A percentile compares a stretch with the other conserved stretches of the same genome.
Evolutionary conservation across 148 eudicot species (phyloP).

Genomic region (Salicornia ramosissima): DNA sequence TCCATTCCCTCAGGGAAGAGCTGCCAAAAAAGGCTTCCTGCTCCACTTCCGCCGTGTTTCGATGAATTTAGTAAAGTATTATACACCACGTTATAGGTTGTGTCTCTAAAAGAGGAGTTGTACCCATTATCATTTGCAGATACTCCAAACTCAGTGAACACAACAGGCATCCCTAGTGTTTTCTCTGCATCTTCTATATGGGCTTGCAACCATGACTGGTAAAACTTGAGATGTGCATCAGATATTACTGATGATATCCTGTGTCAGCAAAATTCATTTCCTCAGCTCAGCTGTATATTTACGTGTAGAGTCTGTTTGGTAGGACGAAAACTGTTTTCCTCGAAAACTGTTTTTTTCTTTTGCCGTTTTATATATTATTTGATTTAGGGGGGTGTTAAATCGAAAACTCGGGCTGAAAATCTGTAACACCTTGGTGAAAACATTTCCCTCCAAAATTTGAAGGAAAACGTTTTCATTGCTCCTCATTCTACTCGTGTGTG

Average conservation of each 20-base stretch:
- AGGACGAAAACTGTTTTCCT: no score
- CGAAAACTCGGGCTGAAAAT: no score
- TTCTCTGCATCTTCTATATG: constrained; percentile 81
- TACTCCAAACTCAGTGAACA: constrained; percentile 67
- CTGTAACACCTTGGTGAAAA: no score
- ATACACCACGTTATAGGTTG: constrained; percentile 43
- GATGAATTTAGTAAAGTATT: constrained; percentile 44
- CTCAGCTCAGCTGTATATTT: not conserved
- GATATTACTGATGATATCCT: constrained; percentile 60
- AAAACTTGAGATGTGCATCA: constrained; percentile 46
- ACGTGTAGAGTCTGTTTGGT: not conserved
- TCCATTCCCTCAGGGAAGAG: constrained; percentile 71
- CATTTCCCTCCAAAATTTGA: no score
- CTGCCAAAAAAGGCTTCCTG: constrained; percentile 80
- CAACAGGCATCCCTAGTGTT: constrained; percentile 56
- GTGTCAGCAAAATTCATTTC: constrained; percentile 3
- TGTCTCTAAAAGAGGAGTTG: constrained; percentile 52
- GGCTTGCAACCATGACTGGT: constrained; percentile 68
- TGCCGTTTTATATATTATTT: no score
- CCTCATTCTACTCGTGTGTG: no score
- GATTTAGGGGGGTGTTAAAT: no score
- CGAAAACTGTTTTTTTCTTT: no score
- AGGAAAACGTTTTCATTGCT: no score
- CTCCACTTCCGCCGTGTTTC: constrained; percentile 71
- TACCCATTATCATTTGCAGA: constrained; percentile 61